These are phyloP conservation scores for Leucocoprinus sp. DNA, from an alignment of 768 basidiomycete species.

Conservation along the genomic window DNA sequence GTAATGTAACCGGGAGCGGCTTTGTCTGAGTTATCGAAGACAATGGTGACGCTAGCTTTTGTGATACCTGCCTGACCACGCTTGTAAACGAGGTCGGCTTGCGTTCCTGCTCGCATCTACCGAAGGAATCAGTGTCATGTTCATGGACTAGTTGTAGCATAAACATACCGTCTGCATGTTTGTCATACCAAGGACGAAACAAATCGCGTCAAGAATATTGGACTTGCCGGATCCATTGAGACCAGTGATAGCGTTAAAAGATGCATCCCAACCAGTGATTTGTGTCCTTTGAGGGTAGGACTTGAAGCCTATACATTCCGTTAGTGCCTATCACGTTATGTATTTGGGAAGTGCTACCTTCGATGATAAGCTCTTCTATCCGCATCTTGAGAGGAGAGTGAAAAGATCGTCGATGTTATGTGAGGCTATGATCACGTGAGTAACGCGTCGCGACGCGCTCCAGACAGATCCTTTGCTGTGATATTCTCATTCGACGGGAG, in stretches of 20 bases:
- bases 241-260: slow-evolving; percentile 98
- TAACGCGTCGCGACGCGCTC: slow-evolving; percentile 5
- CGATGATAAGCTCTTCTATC: slow-evolving; percentile 92
- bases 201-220: slow-evolving; percentile 98
- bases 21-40: slow-evolving; percentile 93
- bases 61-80: slow-evolving; percentile 95
- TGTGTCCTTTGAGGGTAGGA: slow-evolving; percentile 95
- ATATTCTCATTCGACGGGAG: no score
- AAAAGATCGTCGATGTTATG: neutral
- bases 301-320: slow-evolving; percentile 69
- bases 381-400: slow-evolving; percentile 48
- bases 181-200: slow-evolving; percentile 96
- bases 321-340: neutral
- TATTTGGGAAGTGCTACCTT: slow-evolving; percentile 42
- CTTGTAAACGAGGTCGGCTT: slow-evolving; percentile 98
- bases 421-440: slow-evolving; percentile 8
- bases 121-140: slow-evolving; percentile 3
- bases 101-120: slow-evolving; percentile 91
- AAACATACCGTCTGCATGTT: slow-evolving; percentile 81
- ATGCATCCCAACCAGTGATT: slow-evolving; percentile 94
- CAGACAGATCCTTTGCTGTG: neutral
- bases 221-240: slow-evolving; percentile 96
- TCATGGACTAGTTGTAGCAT: neutral
- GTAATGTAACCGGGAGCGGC: neutral
- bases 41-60: slow-evolving; percentile 96